Percentiles rank a stretch among this genome's conserved stretches.
phyloP scores from a whole-genome alignment of 495 filamentous ascomycete species.

The Aspergillus baeticus region DNA sequence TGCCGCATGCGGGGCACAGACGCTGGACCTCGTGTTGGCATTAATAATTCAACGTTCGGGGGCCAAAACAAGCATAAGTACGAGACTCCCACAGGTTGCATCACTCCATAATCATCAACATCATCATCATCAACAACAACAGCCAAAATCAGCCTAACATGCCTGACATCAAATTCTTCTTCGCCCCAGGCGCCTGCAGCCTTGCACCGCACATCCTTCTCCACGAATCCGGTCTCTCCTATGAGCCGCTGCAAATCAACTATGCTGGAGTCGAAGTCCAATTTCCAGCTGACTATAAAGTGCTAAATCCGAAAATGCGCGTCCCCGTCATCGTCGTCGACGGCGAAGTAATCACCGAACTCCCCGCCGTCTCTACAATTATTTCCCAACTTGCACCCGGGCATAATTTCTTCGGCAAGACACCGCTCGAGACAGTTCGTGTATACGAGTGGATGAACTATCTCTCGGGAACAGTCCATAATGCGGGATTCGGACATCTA shows the following conservation, averaged over 20 bases:
- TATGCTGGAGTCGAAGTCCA: neutral
- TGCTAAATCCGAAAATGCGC: constrained; percentile 31
- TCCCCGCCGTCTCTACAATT: constrained; percentile 23
- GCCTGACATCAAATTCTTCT: constrained; percentile 24
- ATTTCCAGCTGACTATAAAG: constrained; percentile 17
- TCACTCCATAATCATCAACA: too few relatives aligned
- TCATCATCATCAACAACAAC: too few relatives aligned
- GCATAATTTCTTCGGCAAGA: constrained; percentile 26
- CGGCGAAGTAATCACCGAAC: constrained; percentile 34
- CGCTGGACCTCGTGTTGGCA: too few relatives aligned
- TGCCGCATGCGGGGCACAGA: too few relatives aligned
- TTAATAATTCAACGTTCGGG: too few relatives aligned
- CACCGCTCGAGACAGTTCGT: constrained; percentile 26
- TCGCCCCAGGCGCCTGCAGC: constrained; percentile 31
- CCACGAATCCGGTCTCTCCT: constrained; percentile 21
- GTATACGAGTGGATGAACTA: constrained; percentile 40
- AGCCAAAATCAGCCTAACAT: too few relatives aligned
- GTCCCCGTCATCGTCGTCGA: constrained; percentile 32
- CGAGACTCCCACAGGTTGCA: too few relatives aligned
- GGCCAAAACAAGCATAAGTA: too few relatives aligned
- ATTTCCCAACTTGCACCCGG: constrained; percentile 26
- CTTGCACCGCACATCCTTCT: constrained; percentile 36
- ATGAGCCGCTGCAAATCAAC: constrained; percentile 7
- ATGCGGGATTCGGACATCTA: constrained; percentile 20
- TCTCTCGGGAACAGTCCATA: constrained; percentile 37